phyloP scores from a whole-genome alignment of 1,284 basidiomycete genomes.

The Cutaneotrichosporon sp. region DNA sequence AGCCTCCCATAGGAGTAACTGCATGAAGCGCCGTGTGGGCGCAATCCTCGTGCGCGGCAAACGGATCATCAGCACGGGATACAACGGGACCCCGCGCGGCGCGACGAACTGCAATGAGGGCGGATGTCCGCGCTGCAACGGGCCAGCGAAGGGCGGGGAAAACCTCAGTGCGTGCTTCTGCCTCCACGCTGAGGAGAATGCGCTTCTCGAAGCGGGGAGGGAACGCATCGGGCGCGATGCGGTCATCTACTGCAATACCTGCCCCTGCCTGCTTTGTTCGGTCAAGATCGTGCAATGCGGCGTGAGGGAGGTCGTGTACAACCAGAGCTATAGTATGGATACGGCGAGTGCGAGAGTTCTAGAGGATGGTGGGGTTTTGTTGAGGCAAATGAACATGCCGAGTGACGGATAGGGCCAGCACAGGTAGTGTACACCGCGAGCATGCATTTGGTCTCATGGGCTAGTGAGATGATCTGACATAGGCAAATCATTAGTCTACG shows the following conservation, averaged over 20 bases:
- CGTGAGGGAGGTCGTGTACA: constrained; percentile 89
- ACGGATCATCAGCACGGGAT: constrained; percentile 91
- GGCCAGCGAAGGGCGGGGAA: constrained; percentile 53
- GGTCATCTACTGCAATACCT: constrained; percentile 82
- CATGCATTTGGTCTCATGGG: no score
- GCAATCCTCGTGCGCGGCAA: constrained; percentile 78
- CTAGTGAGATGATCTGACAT: no score
- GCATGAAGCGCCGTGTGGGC: constrained; percentile 95
- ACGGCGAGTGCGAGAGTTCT: constrained; percentile 72
- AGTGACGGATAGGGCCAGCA: background rate
- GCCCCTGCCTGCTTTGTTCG: constrained; percentile 91
- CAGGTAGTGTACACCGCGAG: no score
- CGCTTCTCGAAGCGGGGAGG: constrained; percentile 83
- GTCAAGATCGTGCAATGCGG: constrained; percentile 93
- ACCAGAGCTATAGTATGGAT: constrained; percentile 93
- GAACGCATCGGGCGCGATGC: constrained; percentile 76
- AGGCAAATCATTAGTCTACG: no score
- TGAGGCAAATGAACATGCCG: constrained; percentile 58
- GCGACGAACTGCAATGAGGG: constrained; percentile 81
- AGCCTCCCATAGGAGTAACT: constrained; percentile 83
- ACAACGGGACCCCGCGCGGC: constrained; percentile 94
- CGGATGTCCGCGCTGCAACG: constrained; percentile 77
- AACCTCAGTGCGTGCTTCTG: constrained; percentile 82
- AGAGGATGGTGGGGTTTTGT: constrained; percentile 67
- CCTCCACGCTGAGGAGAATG: constrained; percentile 97